phyloP scores from a whole-genome alignment of 805 yeast species.

The Metschnikowia borealis region DNA sequence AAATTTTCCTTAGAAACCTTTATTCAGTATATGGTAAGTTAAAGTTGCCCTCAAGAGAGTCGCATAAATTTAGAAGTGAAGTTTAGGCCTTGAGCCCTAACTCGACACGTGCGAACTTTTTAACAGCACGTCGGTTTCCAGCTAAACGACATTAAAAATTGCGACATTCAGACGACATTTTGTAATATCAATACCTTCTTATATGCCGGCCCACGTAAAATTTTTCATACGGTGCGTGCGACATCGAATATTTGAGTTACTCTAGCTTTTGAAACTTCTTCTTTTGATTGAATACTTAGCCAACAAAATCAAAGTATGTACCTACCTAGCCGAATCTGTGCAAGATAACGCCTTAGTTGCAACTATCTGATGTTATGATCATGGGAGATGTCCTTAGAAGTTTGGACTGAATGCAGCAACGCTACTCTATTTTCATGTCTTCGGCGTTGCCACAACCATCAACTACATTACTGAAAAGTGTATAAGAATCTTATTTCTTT shows the following conservation, averaged over 20 bases:
- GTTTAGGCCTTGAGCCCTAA: slow-evolving; percentile 4
- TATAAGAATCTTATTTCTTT: not conserved
- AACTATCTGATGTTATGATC: no score
- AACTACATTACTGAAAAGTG: not conserved
- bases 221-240: slow-evolving; percentile 17
- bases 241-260: slow-evolving; percentile 10
- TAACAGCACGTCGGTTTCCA: not conserved
- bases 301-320: slow-evolving; percentile 17
- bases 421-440: not conserved
- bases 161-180: slow-evolving; percentile 14
- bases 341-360: not conserved
- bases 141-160: not conserved
- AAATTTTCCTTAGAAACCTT: not conserved
- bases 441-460: not conserved
- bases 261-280: slow-evolving; percentile 7
- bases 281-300: slow-evolving; percentile 16
- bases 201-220: slow-evolving; percentile 14
- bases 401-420: not conserved
- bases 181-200: not conserved
- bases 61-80: not conserved
- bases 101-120: slow-evolving; percentile 1
- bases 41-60: not conserved
- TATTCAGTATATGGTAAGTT: not conserved
- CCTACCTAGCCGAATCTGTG: not conserved
- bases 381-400: no score